phyloP scores from a whole-genome alignment of 257 asterid genomes.

The Parsonsia alboflavescens region DNA sequence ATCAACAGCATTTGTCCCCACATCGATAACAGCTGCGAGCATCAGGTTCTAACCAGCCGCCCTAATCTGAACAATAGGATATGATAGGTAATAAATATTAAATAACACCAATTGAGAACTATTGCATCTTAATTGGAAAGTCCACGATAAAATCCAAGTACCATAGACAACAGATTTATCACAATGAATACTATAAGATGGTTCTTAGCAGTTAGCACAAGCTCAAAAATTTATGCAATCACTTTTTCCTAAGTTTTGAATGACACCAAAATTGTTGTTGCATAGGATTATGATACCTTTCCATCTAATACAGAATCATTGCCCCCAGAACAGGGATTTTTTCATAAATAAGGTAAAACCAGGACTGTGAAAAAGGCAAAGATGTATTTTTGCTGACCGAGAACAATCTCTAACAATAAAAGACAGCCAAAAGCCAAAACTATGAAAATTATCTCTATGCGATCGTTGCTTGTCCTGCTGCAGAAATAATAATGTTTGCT shows the following conservation, averaged over 20 bases:
- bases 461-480: constrained; percentile 95
- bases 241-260: neutral
- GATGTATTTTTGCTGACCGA: neutral
- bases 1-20: constrained; percentile 84
- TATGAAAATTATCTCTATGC: constrained; percentile 23
- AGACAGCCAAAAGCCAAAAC: neutral
- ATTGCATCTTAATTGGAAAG: neutral
- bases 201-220: neutral
- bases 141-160: neutral
- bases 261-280: neutral
- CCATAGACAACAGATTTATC: neutral
- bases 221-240: neutral
- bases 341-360: neutral
- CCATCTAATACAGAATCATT: neutral
- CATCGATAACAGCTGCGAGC: constrained; percentile 98
- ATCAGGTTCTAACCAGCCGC: constrained; percentile 96
- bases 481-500: constrained; percentile 88
- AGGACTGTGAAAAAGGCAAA: neutral
- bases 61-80: constrained; percentile 54
- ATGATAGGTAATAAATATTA: neutral
- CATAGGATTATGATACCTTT: neutral
- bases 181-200: neutral
- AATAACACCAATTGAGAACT: neutral
- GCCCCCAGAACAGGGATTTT: neutral
- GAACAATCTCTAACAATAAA: neutral